Conservation (phyloP, 345 rosid genomes). For the Combretum micranthum region DNA sequence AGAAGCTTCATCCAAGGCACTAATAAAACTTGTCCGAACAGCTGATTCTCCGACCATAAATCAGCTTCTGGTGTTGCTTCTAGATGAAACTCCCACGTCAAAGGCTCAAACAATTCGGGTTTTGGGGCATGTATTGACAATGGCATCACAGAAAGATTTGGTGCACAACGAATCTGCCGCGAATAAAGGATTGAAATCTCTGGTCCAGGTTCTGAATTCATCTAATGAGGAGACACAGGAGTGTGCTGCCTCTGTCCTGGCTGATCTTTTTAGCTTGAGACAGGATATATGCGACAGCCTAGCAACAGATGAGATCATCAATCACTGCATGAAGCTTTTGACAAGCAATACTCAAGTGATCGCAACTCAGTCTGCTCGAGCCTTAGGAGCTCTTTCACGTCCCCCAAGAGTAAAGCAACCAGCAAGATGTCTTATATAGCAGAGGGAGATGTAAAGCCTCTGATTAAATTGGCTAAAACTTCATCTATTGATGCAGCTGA, state of each 20-base stretch:
- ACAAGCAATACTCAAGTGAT: conserved; percentile 57
- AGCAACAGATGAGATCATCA: conserved; percentile 61
- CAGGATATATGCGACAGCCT: conserved; percentile 76
- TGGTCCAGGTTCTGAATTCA: conserved; percentile 63
- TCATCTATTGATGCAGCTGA: conserved; percentile 68
- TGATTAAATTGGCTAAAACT: conserved; percentile 65
- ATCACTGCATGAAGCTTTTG: conserved; percentile 65
- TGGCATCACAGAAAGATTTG: conserved; percentile 58
- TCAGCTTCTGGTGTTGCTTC: conserved; percentile 64
- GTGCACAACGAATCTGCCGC: conserved; percentile 64
- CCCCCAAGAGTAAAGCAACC: conserved; percentile 47
- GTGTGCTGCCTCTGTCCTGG: conserved; percentile 74
- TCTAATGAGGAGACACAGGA: conserved; percentile 72
- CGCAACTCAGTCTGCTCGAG: conserved; percentile 74
- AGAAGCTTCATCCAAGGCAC: conserved; percentile 66
- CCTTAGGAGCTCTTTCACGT: conserved; percentile 66
- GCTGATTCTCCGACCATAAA: conserved; percentile 85
- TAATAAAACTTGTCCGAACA: conserved; percentile 47
- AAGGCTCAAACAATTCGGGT: conserved; percentile 60
- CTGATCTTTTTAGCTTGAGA: conserved; percentile 66
- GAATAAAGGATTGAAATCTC: conserved; percentile 64
- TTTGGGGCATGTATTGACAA: conserved; percentile 72
- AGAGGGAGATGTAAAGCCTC: conserved; percentile 64
- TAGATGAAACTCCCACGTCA: conserved; percentile 51
- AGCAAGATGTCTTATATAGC: conserved; percentile 48